A percentile compares a stretch with the other conserved stretches of the same genome.
Evolutionary conservation across 2,329 filamentous ascomycete species (phyloP).

Genomic region (Colletotrichum sp.): DNA sequence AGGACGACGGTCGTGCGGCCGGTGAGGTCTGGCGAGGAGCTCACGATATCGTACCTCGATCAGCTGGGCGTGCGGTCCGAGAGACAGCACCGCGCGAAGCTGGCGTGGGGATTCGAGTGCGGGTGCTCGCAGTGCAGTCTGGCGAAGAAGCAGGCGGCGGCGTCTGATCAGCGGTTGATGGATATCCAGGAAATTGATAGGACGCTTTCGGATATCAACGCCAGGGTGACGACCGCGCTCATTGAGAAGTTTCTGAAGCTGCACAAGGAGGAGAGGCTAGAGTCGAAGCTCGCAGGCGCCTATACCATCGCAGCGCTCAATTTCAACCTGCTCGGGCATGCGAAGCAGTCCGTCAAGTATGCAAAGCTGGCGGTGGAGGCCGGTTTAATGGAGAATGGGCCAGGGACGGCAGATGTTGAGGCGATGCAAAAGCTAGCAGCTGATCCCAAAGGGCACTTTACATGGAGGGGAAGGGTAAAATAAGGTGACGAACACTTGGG

Average conservation of each 20-base stretch:
- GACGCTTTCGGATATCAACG: slow-evolving; percentile 25
- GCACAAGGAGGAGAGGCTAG: slow-evolving; percentile 43
- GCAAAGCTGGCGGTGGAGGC: slow-evolving; percentile 41
- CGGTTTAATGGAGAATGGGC: slow-evolving; percentile 28
- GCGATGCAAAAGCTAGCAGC: slow-evolving; percentile 15
- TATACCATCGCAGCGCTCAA: slow-evolving; percentile 43
- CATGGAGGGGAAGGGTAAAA: slow-evolving; percentile 17
- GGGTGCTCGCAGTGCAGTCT: slow-evolving; percentile 41
- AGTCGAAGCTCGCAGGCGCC: slow-evolving; percentile 36
- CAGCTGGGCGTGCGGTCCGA: slow-evolving; percentile 24
- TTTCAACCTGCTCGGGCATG: slow-evolving; percentile 41
- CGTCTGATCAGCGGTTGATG: slow-evolving; percentile 41
- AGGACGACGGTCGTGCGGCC: slow-evolving; percentile 40
- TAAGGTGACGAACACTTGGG: not conserved
- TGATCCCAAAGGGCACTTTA: slow-evolving; percentile 21
- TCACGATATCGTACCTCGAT: slow-evolving; percentile 49
- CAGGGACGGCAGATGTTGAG: slow-evolving; percentile 6
- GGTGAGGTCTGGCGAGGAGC: slow-evolving; percentile 45
- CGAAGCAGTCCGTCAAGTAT: slow-evolving; percentile 41
- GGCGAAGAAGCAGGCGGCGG: slow-evolving; percentile 24
- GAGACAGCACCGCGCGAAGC: slow-evolving; percentile 32
- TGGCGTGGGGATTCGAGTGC: slow-evolving; percentile 46
- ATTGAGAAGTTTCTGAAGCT: slow-evolving; percentile 42
- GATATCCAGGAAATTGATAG: slow-evolving; percentile 33
- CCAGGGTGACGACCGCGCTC: slow-evolving; percentile 32